A percentile compares a stretch with the other conserved stretches of the same genome.
These are phyloP conservation scores for Termitomyces sp. DNA, from an alignment of 768 basidiomycete species.

Conservation along the genomic window DNA sequence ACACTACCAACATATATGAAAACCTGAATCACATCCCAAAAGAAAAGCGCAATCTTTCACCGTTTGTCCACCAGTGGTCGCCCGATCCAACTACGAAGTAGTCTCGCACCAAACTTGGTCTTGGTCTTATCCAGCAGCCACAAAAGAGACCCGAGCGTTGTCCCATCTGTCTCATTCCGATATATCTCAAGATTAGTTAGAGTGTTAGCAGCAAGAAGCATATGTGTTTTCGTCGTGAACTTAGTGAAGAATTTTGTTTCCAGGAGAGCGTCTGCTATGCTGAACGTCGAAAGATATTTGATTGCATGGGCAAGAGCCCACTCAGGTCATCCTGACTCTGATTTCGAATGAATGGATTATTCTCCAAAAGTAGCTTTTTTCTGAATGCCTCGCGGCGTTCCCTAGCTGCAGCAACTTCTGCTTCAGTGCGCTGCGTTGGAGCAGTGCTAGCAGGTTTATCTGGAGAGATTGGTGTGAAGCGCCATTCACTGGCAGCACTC, in stretches of 20 bases:
- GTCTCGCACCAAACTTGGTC: constrained; percentile 84
- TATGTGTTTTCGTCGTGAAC: constrained; percentile 75
- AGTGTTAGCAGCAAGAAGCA: constrained; percentile 89
- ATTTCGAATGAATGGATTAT: constrained; percentile 31
- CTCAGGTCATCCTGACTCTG: constrained; percentile 10
- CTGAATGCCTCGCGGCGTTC: constrained; percentile 42
- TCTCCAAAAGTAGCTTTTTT: constrained; percentile 46
- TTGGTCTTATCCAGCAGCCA: constrained; percentile 85
- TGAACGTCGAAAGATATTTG: constrained; percentile 68
- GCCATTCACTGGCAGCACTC: constrained; percentile 34
- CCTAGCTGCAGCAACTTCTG: constrained; percentile 20
- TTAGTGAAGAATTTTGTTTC: constrained; percentile 75
- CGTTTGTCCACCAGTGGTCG: constrained; percentile 72
- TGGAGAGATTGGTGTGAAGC: constrained; percentile 35
- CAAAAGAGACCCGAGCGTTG: constrained; percentile 70
- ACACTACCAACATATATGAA: constrained; percentile 38
- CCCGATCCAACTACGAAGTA: constrained; percentile 84
- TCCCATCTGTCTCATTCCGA: constrained; percentile 81
- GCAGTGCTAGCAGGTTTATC: constrained; percentile 14
- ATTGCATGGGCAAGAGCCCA: constrained; percentile 70
- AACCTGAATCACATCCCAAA: neutral
- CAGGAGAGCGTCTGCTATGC: constrained; percentile 72
- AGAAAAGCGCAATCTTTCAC: constrained; percentile 33
- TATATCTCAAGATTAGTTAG: constrained; percentile 91
- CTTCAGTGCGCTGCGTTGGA: constrained; percentile 10